Percentiles rank a stretch among this genome's conserved stretches.
phyloP scores from a whole-genome alignment of 495 filamentous ascomycete genomes.

The Geoglossum glabrum region DNA sequence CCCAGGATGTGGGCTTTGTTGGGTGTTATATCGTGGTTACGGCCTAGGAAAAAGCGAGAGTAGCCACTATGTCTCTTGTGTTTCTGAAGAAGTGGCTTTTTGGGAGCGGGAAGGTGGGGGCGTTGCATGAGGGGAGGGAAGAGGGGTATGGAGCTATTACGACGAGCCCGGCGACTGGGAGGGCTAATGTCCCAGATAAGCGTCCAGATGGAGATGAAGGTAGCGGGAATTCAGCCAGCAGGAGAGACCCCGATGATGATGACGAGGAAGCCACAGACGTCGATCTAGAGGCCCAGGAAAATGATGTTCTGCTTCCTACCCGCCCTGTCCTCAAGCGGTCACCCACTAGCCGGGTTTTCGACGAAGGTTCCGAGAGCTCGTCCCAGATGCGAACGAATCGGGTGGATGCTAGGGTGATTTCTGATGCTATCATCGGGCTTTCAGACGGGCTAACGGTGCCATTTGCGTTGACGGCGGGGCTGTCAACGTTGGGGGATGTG shows the following conservation, averaged over 20 bases:
- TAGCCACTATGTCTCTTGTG: conserved; percentile 1
- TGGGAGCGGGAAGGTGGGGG: neutral
- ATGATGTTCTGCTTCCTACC: neutral
- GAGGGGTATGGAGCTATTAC: neutral
- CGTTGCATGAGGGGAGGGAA: neutral
- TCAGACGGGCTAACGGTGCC: conserved; percentile 5
- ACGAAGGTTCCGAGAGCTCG: neutral
- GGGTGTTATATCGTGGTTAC: no score
- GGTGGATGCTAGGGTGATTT: conserved; percentile 16
- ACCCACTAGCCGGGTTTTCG: neutral
- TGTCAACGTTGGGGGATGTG: neutral
- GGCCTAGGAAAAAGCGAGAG: no score
- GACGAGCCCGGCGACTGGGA: no score
- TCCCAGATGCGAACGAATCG: neutral
- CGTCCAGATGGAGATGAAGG: no score
- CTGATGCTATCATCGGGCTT: conserved; percentile 4
- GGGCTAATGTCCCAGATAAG: no score
- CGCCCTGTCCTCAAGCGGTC: neutral
- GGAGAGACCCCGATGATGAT: neutral
- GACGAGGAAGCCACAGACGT: neutral
- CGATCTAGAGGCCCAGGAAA: conserved; percentile 1
- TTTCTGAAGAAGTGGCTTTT: conserved; percentile 4
- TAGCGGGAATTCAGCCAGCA: neutral
- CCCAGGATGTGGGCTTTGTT: no score
- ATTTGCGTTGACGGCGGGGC: conserved; percentile 5